These are phyloP conservation scores for Arachis hypogaea DNA, from an alignment of 306 rosid species.

Conservation along the genomic window DNA sequence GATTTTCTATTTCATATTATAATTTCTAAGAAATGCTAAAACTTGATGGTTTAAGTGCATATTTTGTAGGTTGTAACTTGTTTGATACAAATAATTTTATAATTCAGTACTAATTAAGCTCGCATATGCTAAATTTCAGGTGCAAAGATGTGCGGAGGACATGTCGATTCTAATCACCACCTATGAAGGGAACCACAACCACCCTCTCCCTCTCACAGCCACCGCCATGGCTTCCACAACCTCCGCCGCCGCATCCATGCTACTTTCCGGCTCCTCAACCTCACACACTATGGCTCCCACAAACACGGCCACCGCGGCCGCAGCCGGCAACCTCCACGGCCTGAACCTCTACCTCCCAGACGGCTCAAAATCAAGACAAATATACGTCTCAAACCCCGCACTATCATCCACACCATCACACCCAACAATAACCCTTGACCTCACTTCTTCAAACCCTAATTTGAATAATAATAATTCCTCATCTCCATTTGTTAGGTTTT, in stretches of 20 bases:
- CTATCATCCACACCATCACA: conserved; percentile 56
- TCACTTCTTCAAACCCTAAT: conserved; percentile 68
- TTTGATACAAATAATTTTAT: too few species aligned
- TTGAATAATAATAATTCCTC: conserved; percentile 16
- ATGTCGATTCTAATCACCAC: conserved; percentile 83
- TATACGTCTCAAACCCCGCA: conserved; percentile 68
- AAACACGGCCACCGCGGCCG: conserved; percentile 25
- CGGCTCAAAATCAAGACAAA: conserved; percentile 54
- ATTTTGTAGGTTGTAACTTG: too few species aligned
- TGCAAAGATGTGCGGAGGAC: conserved; percentile 85
- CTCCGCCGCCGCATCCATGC: conserved; percentile 91
- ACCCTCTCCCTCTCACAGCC: conserved; percentile 83
- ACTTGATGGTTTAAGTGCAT: too few species aligned
- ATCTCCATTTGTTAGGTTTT: conserved; percentile 53
- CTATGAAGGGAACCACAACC: conserved; percentile 95
- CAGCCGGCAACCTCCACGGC: conserved; percentile 51
- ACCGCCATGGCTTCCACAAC: conserved; percentile 97
- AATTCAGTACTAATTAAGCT: too few species aligned
- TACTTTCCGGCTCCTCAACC: conserved; percentile 72
- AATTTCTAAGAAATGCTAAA: too few species aligned
- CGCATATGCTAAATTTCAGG: conserved; percentile 49
- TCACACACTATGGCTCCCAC: conserved; percentile 38
- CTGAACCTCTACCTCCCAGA: conserved; percentile 62
- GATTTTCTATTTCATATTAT: too few species aligned
- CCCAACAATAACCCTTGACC: conserved; percentile 92